A percentile compares a stretch with the other conserved stretches of the same genome.
These are phyloP conservation scores for Coemansia sp. DNA, from an alignment of 192 early-diverging fungal genomes.

Conservation along the genomic window DNA sequence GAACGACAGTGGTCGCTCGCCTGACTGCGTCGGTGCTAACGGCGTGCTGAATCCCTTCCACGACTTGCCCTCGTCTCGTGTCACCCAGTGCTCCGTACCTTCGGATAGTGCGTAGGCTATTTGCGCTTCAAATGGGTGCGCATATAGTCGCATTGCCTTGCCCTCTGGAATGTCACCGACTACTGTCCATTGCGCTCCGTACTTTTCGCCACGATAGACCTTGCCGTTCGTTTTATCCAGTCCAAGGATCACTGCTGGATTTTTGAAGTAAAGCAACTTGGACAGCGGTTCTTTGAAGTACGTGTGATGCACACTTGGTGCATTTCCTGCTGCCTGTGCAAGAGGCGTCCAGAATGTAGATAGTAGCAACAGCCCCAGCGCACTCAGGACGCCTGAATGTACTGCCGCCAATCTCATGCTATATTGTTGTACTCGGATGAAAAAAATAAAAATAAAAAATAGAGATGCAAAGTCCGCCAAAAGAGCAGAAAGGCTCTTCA, in stretches of 20 bases:
- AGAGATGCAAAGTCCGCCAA: not conserved
- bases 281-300: slow-evolving; percentile 40
- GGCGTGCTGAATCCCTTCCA: slow-evolving; percentile 51
- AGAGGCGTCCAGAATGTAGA: not conserved
- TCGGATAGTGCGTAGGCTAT: slow-evolving; percentile 47
- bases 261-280: slow-evolving; percentile 52
- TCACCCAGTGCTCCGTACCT: slow-evolving; percentile 46
- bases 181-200: slow-evolving; percentile 63
- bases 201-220: slow-evolving; percentile 63
- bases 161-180: slow-evolving; percentile 52
- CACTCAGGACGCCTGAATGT: slow-evolving; percentile 1
- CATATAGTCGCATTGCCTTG: slow-evolving; percentile 52
- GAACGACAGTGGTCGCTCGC: slow-evolving; percentile 58
- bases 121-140: slow-evolving; percentile 66
- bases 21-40: slow-evolving; percentile 32
- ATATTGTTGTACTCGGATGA: slow-evolving; percentile 6
- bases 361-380: slow-evolving; percentile 8
- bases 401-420: slow-evolving; percentile 5
- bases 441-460: slow-evolving; percentile 7
- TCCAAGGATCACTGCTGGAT: slow-evolving; percentile 48
- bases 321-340: slow-evolving; percentile 7
- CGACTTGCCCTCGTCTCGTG: slow-evolving; percentile 44
- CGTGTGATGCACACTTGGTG: slow-evolving; percentile 30
- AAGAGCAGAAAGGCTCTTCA: not conserved
- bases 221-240: slow-evolving; percentile 53